Evolutionary conservation across 2,329 filamentous ascomycete species (phyloP), one percentile per base, ranked within the genome.

Genomic region (Penicillium verrucosum): DNA sequence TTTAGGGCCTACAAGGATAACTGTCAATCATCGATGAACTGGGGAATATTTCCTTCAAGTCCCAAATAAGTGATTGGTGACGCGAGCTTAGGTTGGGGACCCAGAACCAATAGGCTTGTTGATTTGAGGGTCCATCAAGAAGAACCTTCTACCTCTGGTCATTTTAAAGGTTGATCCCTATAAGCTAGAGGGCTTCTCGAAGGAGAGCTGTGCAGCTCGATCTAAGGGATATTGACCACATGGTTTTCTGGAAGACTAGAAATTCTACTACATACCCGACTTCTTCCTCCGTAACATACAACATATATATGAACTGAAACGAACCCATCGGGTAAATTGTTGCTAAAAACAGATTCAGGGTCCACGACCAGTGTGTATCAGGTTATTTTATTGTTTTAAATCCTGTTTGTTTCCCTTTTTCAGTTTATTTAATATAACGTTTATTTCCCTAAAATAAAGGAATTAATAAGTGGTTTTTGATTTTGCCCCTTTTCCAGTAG

Each of bases 291-390:
- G 36, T 42, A n/a, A 30, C 27, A 23, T 30, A 21, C 3, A 21
- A 2, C 2, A 21, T 3, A 21, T 43, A 42, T 34, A 49, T 51
- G 45, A 49, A 43, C 58, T 56, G 58, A 54, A 57, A 58, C 58
- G 61, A 64, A 66, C 61, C 61, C 60, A 64, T 54, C 48, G 51
- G 57, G 60, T 60, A 44, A 59, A 52, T 56, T 47, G 43, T 63
- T 63, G 42, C 64, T 66, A 65, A 66, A 66, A 66, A 66, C 63
- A 65, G 64, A 61, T 63, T 61, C 64, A 64, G 62, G 64, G 63
- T 66, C 62, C 64, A 65, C 60, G 60, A 36, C 23, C 54, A 49
- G 52, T 50, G 51, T 57, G 61, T 64, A 63, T 58, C 57, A 56
- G 38, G 48, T 54, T 51, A 57, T 51, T 48, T 46, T 58, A 49